Evolutionary conservation across 108 stramenopile species (phyloP), one percentile per base, ranked within the genome.

Genomic region (Chaetoceros muelleri): DNA sequence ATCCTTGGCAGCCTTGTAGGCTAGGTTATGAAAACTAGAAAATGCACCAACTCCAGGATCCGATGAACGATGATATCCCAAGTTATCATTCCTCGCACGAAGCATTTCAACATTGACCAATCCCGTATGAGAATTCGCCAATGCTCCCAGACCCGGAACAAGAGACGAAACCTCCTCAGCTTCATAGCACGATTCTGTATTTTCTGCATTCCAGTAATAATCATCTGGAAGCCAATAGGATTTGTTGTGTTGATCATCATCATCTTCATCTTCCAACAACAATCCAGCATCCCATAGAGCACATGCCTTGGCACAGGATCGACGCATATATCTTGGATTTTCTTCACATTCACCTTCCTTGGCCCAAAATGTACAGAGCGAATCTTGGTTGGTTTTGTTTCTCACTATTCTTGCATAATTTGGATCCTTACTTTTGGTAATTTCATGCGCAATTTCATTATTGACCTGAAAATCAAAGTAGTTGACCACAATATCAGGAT

Each of bases 21-120:
- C 3, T 1, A 73, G 60, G 25, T 61, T 58, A 1, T 56, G 18
- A 60, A 81, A 81, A 20, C 53, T 55, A 26, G 81, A 65, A 44
- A 48, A 44, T 2, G 84, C 78, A 30, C 88, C 88, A 10, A 66
- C 57, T 0, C 81, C 82, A 1, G 71, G 65, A 70, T 83, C 72
- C 31, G 52, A 62, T 0, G 51, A 52, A n/a, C 79, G 70, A 57
- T 80, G 73, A 31, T 76, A 49, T 0, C 46, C 50, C 2, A 51
- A 62, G 47, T 67, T 23, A 66, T 64, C 48, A 53, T 40, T 48
- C 46, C 54, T 19, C 0, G 49, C 22, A 54, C 31, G 60, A 63
- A 54, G 49, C 59, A 62, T 65, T 20, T 61, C 58, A n/a, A 74
- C 34, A 54, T 79, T 83, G 17, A 55, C 65, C 65, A 82, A 48